Base-by-base conservation (phyloP, 192 early-diverging fungal genomes). In the Coemansia sp. region DNA sequence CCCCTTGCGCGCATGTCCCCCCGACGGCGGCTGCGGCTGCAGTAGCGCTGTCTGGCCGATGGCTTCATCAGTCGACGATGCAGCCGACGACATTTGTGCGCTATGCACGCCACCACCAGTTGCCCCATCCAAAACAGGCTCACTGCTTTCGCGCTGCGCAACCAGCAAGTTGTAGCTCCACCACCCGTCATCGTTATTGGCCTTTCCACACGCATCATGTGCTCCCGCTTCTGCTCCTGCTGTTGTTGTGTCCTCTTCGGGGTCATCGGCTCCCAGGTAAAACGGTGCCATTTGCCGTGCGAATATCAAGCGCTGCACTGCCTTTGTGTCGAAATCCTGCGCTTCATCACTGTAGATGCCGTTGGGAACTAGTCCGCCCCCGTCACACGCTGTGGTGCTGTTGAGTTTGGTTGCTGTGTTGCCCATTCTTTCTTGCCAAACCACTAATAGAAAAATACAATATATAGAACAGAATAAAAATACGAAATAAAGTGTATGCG, bases 281-380 rank as follows among this genome's bases (percentile, higher is more conserved):
- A 97, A 97, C 13, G 95, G 95, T 15, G 92, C 87, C 55, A 97
- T 63, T 56, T 87, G 87, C 10, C 92, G 83, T 6, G 87, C 85
- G 5, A 86, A 67, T 61, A 97, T 96, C 61, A 95, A 71, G 9
- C 86, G 77, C 52, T 88, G 85, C 13, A 97, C 88, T 36, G 87
- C 84, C 37, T 88, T 76, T 26, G 69, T 69, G 75, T 96, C 91
- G 73, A 87, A 97, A 72, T 97, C 93, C 65, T 92, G 92, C 9
- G 88, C 80, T 8, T 83, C 80, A 18, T 77, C 82, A 0, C 83
- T 61, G 71, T 93, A 93, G 7, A 93, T 83, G 9, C 89, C 90
- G 73, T 87, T 87, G 26, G 90, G 91, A 18, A 80, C 67, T 21
- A 93, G 67, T 40, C 71, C 62, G 11, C 91, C 91, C 11, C 87